phyloP scores from a whole-genome alignment of 2,329 filamentous ascomycete species.

The Aspergillus fijiensis region DNA sequence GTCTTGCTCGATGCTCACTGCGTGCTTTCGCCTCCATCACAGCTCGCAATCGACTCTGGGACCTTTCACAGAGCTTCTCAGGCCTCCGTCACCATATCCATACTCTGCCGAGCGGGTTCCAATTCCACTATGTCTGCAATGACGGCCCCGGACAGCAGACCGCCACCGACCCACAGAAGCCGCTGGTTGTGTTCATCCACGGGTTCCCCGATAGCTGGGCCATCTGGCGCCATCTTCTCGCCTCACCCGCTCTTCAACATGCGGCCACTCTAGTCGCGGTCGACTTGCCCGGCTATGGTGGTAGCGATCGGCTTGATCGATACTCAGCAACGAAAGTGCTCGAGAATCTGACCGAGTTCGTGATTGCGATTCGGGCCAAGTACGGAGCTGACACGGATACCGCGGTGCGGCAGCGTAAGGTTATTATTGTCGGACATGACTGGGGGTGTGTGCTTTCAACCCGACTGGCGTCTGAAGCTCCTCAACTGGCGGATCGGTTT shows the following conservation, averaged over 20 bases:
- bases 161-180: slow-evolving; percentile 25
- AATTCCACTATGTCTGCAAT: slow-evolving; percentile 57
- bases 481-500: slow-evolving; percentile 55
- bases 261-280: slow-evolving; percentile 53
- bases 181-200: slow-evolving; percentile 56
- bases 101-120: slow-evolving; percentile 49
- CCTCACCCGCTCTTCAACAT: slow-evolving; percentile 38
- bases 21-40: background rate
- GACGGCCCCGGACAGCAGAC: slow-evolving; percentile 21
- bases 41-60: slow-evolving; percentile 57
- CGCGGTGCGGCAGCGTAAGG: slow-evolving; percentile 40
- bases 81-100: slow-evolving; percentile 54
- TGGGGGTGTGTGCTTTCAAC: slow-evolving; percentile 56
- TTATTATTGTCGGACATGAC: slow-evolving; percentile 54
- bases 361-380: slow-evolving; percentile 50
- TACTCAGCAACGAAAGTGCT: slow-evolving; percentile 54
- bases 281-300: slow-evolving; percentile 60
- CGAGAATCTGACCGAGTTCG: slow-evolving; percentile 55
- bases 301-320: slow-evolving; percentile 52
- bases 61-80: slow-evolving; percentile 48
- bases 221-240: slow-evolving; percentile 53
- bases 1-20: background rate
- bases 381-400: slow-evolving; percentile 42
- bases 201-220: slow-evolving; percentile 61
- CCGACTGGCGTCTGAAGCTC: slow-evolving; percentile 59